Evolutionary conservation across 2,329 filamentous ascomycete genomes (phyloP), one percentile per base, ranked within the genome.

Genomic region (Cladobotryum mycophilum): DNA sequence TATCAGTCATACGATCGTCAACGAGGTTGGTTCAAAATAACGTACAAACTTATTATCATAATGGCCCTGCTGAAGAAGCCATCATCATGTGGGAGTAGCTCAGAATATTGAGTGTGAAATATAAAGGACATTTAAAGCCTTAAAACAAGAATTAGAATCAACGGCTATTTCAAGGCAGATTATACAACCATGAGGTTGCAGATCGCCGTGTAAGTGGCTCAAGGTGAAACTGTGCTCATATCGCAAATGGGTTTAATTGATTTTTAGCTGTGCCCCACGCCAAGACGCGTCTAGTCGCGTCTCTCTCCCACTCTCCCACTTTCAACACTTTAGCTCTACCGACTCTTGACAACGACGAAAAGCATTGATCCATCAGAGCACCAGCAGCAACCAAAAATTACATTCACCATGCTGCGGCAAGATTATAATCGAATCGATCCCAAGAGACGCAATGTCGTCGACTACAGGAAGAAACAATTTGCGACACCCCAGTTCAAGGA

Each of bases 381-480:
- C 25, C 25, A 47, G 47, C 45, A 42, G 35, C 20, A n/a, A n/a
- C 8, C 5, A 43, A 6, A 43, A 22, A 14, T 5, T 2, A 43
- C 12, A 17, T 18, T 18, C n/a, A 36, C 18, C 43, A 79, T 80
- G 76, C 65, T 77, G 59, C 69, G 74, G 53, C 72, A 76, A 60
- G 72, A 76, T 56, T 70, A 71, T 56, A 78, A 75, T 58, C 76
- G 79, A 41, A 71, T 80, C 52, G 78, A 81, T 49, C 62, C 85
- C 3, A 97, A 96, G 70, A 76, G 89, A 63, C 86, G 90, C 58
- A 82, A 84, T 55, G 78, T 82, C 44, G 71, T 92, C 60, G 87
- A 95, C 66, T 75, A 87, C 64, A 88, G 89, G 62, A 95, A 90
- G 72, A 86, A 84, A 66, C 91, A 96, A 67, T 96, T 96, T 65